Conservation (phyloP, 2,329 filamentous ascomycete genomes). For the Cordyceps tenuipes region DNA sequence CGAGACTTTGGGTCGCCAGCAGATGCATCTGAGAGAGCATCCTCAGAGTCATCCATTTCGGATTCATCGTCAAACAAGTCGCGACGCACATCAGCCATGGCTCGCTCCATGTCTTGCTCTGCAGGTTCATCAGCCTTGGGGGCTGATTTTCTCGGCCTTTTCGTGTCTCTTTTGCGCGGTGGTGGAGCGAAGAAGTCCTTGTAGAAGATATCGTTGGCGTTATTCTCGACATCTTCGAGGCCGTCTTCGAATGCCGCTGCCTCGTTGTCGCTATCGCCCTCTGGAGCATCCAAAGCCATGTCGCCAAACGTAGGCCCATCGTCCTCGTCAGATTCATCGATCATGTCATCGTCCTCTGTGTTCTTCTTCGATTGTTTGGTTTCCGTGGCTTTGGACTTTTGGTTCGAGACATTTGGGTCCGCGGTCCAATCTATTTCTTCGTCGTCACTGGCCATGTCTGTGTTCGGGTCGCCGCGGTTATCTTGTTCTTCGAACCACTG, state of each 20-base stretch:
- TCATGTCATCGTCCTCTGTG: constrained; percentile 23
- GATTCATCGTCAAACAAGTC: constrained; percentile 81
- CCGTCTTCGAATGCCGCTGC: constrained; percentile 41
- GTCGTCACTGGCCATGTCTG: constrained; percentile 69
- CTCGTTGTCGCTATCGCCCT: constrained; percentile 61
- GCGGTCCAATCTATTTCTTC: constrained; percentile 83
- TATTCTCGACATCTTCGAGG: constrained; percentile 52
- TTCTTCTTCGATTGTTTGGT: constrained; percentile 21
- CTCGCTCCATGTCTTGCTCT: constrained; percentile 65
- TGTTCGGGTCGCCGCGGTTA: constrained; percentile 63
- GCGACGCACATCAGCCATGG: constrained; percentile 78
- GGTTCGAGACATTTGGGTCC: constrained; percentile 53
- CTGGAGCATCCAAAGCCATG: constrained; percentile 62
- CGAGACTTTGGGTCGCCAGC: constrained; percentile 64
- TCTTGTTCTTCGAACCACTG: constrained; percentile 86
- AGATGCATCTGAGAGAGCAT: constrained; percentile 44
- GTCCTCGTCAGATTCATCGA: constrained; percentile 55
- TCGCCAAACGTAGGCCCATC: constrained; percentile 78
- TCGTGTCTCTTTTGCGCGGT: constrained; percentile 59
- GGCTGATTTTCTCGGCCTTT: constrained; percentile 35
- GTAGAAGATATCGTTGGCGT: constrained; percentile 86
- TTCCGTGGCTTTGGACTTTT: constrained; percentile 16
- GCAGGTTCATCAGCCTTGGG: constrained; percentile 38
- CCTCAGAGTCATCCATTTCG: constrained; percentile 56
- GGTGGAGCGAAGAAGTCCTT: constrained; percentile 90